Conservation (phyloP, 2,329 filamentous ascomycete genomes). For the Dendrostoma leiphaemia region DNA sequence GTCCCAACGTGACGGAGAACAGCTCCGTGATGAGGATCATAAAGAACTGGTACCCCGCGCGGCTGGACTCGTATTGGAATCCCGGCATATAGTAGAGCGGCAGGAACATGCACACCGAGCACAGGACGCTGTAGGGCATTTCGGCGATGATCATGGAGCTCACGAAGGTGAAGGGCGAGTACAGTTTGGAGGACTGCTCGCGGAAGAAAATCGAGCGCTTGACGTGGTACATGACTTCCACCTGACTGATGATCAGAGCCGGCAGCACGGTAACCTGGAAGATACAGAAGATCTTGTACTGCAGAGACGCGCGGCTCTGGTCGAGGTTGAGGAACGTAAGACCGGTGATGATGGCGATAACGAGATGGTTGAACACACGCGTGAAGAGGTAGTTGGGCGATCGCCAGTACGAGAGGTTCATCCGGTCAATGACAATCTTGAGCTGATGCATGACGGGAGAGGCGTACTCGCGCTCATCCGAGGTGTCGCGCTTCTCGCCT, state of each 20-base stretch:
- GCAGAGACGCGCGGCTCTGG: slow-evolving; percentile 71
- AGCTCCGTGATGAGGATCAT: slow-evolving; percentile 81
- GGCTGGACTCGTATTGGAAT: slow-evolving; percentile 58
- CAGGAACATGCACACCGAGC: slow-evolving; percentile 77
- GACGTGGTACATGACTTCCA: slow-evolving; percentile 81
- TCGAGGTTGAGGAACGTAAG: slow-evolving; percentile 78
- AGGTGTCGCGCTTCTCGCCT: slow-evolving; percentile 42
- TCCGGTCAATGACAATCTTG: slow-evolving; percentile 69
- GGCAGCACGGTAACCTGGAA: slow-evolving; percentile 88
- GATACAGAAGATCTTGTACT: slow-evolving; percentile 85
- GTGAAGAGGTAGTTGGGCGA: slow-evolving; percentile 89
- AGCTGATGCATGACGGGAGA: slow-evolving; percentile 79
- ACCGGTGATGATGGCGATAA: slow-evolving; percentile 75
- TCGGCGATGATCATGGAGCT: slow-evolving; percentile 78
- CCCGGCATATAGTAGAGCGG: slow-evolving; percentile 84
- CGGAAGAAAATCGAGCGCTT: slow-evolving; percentile 81
- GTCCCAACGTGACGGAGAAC: slow-evolving; percentile 78
- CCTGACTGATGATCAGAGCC: slow-evolving; percentile 77
- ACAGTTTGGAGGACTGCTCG: slow-evolving; percentile 83
- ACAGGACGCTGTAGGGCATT: slow-evolving; percentile 79
- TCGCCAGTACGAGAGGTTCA: slow-evolving; percentile 78
- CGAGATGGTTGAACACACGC: slow-evolving; percentile 78
- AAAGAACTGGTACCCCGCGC: slow-evolving; percentile 84
- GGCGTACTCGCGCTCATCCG: slow-evolving; percentile 73
- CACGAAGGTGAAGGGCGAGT: slow-evolving; percentile 76